Evolutionary conservation across 257 asterid genomes (phyloP).

Genomic region (Solanum pennellii): DNA sequence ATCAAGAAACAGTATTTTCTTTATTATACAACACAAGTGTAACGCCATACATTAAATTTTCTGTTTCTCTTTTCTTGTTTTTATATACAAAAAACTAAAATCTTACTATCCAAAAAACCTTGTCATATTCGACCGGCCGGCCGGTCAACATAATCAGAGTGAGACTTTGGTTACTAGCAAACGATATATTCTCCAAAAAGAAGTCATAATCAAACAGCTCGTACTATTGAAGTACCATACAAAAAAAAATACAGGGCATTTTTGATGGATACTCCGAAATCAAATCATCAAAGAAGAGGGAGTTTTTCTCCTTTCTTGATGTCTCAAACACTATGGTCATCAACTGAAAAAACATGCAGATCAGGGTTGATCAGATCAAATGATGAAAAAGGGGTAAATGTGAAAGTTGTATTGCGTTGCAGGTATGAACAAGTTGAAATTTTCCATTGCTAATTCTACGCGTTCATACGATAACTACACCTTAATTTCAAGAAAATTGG

Average conservation of each 20-base stretch:
- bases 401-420: conserved; percentile 41
- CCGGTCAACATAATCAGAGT: not conserved
- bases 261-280: conserved; percentile 3
- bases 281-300: conserved; percentile 8
- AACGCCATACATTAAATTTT: not conserved
- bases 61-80: not conserved
- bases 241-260: not conserved
- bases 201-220: not conserved
- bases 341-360: conserved; percentile 21
- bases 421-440: conserved; percentile 12
- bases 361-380: conserved; percentile 4
- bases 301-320: conserved; percentile 1
- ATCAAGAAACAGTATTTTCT: not conserved
- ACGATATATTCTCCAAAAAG: not conserved
- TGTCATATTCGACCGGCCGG: not conserved
- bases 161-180: not conserved
- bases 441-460: not conserved
- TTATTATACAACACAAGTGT: not conserved
- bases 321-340: conserved; percentile 41
- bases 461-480: not conserved
- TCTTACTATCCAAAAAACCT: not conserved
- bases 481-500: not conserved
- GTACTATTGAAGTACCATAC: not conserved
- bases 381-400: conserved; percentile 26
- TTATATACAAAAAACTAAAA: not conserved